Evolutionary conservation across 306 rosid species (phyloP).

Genomic region (Sicyos edulis): DNA sequence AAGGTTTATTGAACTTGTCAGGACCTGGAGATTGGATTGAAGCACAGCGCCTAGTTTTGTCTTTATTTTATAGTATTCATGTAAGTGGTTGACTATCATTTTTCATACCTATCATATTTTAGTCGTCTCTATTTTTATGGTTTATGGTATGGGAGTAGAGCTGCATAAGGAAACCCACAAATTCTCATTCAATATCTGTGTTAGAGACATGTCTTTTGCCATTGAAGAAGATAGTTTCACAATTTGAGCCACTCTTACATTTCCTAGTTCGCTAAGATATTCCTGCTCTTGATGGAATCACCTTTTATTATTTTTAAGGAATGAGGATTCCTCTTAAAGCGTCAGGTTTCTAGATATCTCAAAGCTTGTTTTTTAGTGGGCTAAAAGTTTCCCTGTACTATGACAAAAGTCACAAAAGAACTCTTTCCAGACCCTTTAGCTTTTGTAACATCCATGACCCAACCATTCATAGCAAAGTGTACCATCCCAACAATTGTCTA

Average conservation of each 20-base stretch:
- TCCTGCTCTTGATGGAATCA: not conserved
- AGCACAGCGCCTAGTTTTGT: constrained; percentile 91
- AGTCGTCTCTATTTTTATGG: no score
- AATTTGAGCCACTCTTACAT: not conserved
- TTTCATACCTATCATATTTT: not conserved
- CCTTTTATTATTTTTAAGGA: not conserved
- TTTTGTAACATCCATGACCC: not conserved
- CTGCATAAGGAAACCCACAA: not conserved
- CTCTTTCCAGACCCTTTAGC: not conserved
- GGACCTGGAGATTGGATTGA: constrained; percentile 95
- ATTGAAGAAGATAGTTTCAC: not conserved
- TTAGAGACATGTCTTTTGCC: not conserved
- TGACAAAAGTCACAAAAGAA: not conserved
- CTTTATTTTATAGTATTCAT: constrained; percentile 85
- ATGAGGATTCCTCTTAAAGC: not conserved
- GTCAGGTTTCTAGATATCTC: not conserved
- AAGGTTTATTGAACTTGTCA: constrained; percentile 89
- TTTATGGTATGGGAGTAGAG: no score
- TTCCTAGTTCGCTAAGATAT: not conserved
- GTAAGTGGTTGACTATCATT: constrained; percentile 39
- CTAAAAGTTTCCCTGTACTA: constrained; percentile 2
- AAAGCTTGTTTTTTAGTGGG: not conserved
- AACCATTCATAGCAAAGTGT: not conserved
- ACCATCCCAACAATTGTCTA: not conserved
- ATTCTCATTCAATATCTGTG: not conserved